Conservation (phyloP, 208 protist genomes). For the Kentomonas sorsogonicus region DNA sequence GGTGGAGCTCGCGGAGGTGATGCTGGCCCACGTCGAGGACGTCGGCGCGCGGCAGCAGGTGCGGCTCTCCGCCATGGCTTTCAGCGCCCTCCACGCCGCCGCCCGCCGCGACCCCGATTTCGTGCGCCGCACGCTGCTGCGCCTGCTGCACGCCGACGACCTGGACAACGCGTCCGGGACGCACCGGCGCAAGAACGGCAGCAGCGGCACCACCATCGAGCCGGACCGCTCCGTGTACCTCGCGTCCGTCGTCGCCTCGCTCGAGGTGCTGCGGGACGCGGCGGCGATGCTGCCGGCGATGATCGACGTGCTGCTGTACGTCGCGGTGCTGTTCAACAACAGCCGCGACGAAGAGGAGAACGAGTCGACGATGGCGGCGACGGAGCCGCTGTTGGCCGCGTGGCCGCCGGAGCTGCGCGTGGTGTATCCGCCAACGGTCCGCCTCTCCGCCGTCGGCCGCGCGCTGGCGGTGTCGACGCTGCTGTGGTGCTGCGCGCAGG, state of each 20-base stretch:
- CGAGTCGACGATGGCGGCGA: conserved; percentile 66
- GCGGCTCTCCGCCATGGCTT: conserved; percentile 51
- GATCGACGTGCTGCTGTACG: conserved; percentile 48
- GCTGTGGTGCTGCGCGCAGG: conserved; percentile 47
- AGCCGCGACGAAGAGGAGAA: conserved; percentile 73
- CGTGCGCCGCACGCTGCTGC: conserved; percentile 26
- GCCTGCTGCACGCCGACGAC: conserved; percentile 23
- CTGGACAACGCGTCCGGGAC: neutral
- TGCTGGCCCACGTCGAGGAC: conserved; percentile 63
- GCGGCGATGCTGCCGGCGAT: conserved; percentile 13
- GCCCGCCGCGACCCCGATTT: conserved; percentile 31
- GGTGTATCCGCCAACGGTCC: conserved; percentile 71
- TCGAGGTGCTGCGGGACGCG: conserved; percentile 38
- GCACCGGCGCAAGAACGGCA: neutral
- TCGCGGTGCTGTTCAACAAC: conserved; percentile 63
- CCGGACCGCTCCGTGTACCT: conserved; percentile 68
- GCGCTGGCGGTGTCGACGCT: conserved; percentile 60
- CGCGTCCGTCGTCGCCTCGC: conserved; percentile 41
- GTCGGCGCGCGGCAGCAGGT: conserved; percentile 59
- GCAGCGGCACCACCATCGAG: conserved; percentile 15
- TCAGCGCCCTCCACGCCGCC: conserved; percentile 39
- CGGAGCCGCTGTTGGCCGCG: conserved; percentile 52
- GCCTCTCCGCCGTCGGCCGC: conserved; percentile 60
- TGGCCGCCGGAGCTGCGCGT: conserved; percentile 54
- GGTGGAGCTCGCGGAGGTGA: conserved; percentile 24